Evolutionary conservation across 1,139 yeast genomes (phyloP), one percentile per base, ranked within the genome.

Genomic region (Pichia sp.): DNA sequence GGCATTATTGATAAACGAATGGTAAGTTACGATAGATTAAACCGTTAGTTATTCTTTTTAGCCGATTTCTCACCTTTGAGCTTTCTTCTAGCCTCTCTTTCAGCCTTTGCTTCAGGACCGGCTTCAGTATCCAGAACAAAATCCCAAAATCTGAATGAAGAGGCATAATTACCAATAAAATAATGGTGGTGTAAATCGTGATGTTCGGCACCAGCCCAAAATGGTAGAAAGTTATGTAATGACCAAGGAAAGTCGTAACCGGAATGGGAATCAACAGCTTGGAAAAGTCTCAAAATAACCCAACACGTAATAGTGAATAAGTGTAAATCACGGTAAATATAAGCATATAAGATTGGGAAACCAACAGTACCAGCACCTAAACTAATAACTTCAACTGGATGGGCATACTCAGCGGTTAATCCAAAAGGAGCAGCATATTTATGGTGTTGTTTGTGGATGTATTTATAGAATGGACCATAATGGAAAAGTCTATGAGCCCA

Each of bases 191-290:
- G 97, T 59, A 85, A 83, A 63, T 92, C 98, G 62, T 92, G 98
- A 65, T 92, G 98, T 59, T 87, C 97, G 29, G 97, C 97, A 47
- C 98, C 98, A 23, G 97, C 95, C 97, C 98, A 92, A 69, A 92
- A 79, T 42, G 97, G 97, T 44, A 92, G 60, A 65, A 88, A 80
- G 58, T 88, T 81, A 67, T 87, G 88, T 59, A 92, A 73, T 3
- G 96, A 87, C 95, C 95, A 86, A 41, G 97, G 97, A 76, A 92
- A 92, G 57, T 92, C 97, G 66, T 92, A 92, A 49, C 97, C 98
- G 1, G 97, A 87, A 64, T 92, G 98, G 29, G 97, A 82, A 64
- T 92, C 98, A 43, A 92, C 90, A 6, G 97, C 97, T 67, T 92
- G 98, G 68, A 84, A 77, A 53, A 92, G 76, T 60, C 97, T 77